A percentile compares a stretch with the other conserved stretches of the same genome.
These are phyloP conservation scores for Monosporascus sp. DNA, from an alignment of 2,329 filamentous ascomycete species.

Conservation along the genomic window DNA sequence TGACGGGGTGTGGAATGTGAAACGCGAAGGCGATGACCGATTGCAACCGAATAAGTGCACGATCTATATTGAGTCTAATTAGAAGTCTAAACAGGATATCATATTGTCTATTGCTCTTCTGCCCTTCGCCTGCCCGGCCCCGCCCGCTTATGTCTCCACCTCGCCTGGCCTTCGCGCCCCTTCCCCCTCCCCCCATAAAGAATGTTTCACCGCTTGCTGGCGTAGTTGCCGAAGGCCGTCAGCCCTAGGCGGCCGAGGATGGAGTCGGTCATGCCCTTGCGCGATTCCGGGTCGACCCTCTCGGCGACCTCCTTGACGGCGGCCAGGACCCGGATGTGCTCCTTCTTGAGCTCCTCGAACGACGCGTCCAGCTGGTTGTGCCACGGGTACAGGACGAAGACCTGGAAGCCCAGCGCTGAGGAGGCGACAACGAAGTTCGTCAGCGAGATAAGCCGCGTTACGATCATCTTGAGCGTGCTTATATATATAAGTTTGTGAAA, in stretches of 20 bases:
- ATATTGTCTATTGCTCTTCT: slow-evolving; percentile 9
- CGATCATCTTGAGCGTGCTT: slow-evolving; percentile 20
- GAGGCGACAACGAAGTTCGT: slow-evolving; percentile 62
- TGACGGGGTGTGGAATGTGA: slow-evolving; percentile 5
- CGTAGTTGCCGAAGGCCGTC: slow-evolving; percentile 13
- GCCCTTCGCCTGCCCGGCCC: neutral
- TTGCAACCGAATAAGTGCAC: slow-evolving; percentile 3
- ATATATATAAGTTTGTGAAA: neutral
- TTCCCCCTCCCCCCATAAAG: neutral
- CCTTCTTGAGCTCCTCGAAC: slow-evolving; percentile 53
- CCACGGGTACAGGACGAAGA: slow-evolving; percentile 67
- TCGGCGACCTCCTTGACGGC: slow-evolving; percentile 29
- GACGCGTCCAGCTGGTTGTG: slow-evolving; percentile 59
- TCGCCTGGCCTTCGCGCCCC: neutral
- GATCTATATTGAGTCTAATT: neutral
- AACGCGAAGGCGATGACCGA: slow-evolving; percentile 7
- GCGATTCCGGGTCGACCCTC: slow-evolving; percentile 21
- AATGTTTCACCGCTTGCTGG: slow-evolving; percentile 12
- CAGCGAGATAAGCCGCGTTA: slow-evolving; percentile 46
- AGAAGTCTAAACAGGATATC: slow-evolving; percentile 15
- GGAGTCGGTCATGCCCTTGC: slow-evolving; percentile 20
- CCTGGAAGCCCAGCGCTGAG: slow-evolving; percentile 61
- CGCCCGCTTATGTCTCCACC: neutral
- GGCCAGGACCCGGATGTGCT: slow-evolving; percentile 43
- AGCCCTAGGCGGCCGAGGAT: slow-evolving; percentile 21